Evolutionary conservation across 108 stramenopile species (phyloP).

Genomic region (Nitzschia sp.): DNA sequence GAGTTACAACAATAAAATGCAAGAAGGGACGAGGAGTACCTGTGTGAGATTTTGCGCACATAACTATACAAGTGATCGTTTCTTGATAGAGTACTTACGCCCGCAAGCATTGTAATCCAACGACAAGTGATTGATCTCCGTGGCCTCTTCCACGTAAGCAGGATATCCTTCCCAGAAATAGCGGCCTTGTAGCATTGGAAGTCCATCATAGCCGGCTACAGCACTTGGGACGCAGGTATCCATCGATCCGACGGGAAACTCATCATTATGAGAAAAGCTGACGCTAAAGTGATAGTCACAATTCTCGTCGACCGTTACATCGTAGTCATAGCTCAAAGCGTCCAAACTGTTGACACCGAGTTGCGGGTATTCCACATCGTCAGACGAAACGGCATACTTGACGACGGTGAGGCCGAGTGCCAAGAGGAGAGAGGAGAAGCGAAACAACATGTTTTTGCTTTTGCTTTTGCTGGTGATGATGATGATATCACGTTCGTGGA

Average conservation of each 20-base stretch:
- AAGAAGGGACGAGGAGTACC: too few relatives aligned
- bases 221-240: not conserved
- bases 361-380: not conserved
- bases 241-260: not conserved
- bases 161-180: not conserved
- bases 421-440: too few relatives aligned
- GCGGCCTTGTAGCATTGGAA: not conserved
- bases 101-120: conserved; percentile 8
- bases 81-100: not conserved
- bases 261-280: not conserved
- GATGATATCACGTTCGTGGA: too few relatives aligned
- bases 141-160: not conserved
- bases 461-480: too few relatives aligned
- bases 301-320: not conserved
- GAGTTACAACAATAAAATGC: too few relatives aligned
- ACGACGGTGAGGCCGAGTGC: too few relatives aligned
- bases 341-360: not conserved
- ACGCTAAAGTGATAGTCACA: not conserved
- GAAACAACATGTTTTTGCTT: too few relatives aligned
- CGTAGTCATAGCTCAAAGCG: not conserved
- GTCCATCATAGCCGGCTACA: not conserved
- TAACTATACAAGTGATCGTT: too few relatives aligned
- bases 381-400: too few relatives aligned
- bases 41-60: too few relatives aligned
- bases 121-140: conserved; percentile 1